Percentiles rank a stretch among this genome's conserved stretches.
These are phyloP conservation scores for Botryosphaeria agaves DNA, from an alignment of 2,329 filamentous ascomycete genomes.

Conservation along the genomic window DNA sequence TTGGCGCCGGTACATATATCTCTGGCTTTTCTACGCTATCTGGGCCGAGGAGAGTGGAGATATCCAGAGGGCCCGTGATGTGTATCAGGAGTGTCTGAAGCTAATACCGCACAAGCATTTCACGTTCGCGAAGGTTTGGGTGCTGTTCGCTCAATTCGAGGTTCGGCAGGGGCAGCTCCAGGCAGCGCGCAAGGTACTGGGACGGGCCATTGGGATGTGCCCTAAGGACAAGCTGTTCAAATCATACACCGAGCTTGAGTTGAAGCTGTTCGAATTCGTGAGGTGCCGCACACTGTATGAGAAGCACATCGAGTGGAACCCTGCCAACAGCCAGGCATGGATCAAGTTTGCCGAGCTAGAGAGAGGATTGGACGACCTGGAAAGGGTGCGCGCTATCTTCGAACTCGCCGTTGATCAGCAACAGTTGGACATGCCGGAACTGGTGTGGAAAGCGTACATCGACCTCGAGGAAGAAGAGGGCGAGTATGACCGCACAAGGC, in stretches of 20 bases:
- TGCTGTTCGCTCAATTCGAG: slow-evolving; percentile 86
- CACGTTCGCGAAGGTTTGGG: slow-evolving; percentile 93
- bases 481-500: slow-evolving; percentile 68
- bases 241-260: slow-evolving; percentile 83
- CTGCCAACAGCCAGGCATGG: slow-evolving; percentile 84
- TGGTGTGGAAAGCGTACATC: slow-evolving; percentile 96
- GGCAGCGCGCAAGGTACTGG: slow-evolving; percentile 72
- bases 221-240: slow-evolving; percentile 93
- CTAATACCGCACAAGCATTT: slow-evolving; percentile 92
- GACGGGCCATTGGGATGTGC: slow-evolving; percentile 80
- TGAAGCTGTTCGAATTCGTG: slow-evolving; percentile 85
- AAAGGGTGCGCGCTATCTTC: slow-evolving; percentile 77
- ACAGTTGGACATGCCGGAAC: slow-evolving; percentile 86
- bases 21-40: slow-evolving; percentile 94
- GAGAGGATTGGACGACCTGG: slow-evolving; percentile 74
- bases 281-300: slow-evolving; percentile 83
- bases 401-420: slow-evolving; percentile 75
- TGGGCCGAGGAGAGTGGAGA: slow-evolving; percentile 87
- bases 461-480: slow-evolving; percentile 95
- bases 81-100: slow-evolving; percentile 77
- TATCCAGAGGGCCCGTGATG: slow-evolving; percentile 60
- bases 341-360: slow-evolving; percentile 93
- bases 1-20: slow-evolving; percentile 92
- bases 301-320: slow-evolving; percentile 87
- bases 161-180: slow-evolving; percentile 70